Percentiles rank a stretch among this genome's conserved stretches.
These are phyloP conservation scores for Cardamine resedifolia DNA, from an alignment of 345 rosid species.

Conservation along the genomic window DNA sequence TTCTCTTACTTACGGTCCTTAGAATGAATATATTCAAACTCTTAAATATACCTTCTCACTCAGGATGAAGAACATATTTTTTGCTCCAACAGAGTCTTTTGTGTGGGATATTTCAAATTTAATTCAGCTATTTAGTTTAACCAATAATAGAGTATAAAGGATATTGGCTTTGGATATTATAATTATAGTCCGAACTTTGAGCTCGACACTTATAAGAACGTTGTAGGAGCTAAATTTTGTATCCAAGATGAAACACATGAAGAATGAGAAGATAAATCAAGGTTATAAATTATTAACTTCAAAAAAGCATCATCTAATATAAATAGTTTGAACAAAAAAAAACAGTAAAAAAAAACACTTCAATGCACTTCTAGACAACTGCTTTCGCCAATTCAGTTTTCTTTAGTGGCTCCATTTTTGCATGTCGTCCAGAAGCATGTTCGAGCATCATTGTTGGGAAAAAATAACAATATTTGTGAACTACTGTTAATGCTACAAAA, in stretches of 20 bases:
- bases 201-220: not conserved
- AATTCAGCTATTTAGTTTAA: constrained; percentile 1
- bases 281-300: not conserved
- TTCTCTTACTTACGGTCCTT: too few relatives aligned
- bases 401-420: too few relatives aligned
- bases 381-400: too few relatives aligned
- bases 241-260: constrained; percentile 8
- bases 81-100: constrained; percentile 47
- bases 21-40: too few relatives aligned
- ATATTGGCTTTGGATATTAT: constrained; percentile 1
- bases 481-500: too few relatives aligned
- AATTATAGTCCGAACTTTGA: not conserved
- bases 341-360: too few relatives aligned
- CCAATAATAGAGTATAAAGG: constrained; percentile 12
- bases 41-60: too few relatives aligned
- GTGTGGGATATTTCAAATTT: constrained; percentile 68
- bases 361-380: too few relatives aligned
- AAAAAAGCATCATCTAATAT: not conserved
- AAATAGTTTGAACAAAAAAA: not conserved
- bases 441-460: too few relatives aligned
- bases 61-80: constrained; percentile 62
- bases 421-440: too few relatives aligned
- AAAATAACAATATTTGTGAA: too few relatives aligned
- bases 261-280: constrained; percentile 11
- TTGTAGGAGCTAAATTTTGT: constrained; percentile 13